A percentile compares a stretch with the other conserved stretches of the same genome.
These are phyloP conservation scores for Xylaria grammica DNA, from an alignment of 495 filamentous ascomycete species.

Conservation along the genomic window DNA sequence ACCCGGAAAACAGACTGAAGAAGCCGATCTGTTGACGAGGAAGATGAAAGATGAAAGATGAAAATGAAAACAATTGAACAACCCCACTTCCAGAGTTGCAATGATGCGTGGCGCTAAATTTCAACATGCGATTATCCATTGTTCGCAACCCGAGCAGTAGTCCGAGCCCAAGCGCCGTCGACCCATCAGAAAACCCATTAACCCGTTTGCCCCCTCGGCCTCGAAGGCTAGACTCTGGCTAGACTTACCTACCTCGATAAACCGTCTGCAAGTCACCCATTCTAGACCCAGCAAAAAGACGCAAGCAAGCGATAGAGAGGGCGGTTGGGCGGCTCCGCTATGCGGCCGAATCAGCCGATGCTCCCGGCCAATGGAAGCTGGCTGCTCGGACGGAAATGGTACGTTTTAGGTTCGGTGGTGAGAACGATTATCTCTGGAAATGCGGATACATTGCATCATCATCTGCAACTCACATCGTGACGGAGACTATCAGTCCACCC, in stretches of 20 bases:
- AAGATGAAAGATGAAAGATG: background rate
- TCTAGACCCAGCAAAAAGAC: too few relatives aligned
- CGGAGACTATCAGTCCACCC: slow-evolving; percentile 11
- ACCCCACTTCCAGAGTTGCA: background rate
- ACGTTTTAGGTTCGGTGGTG: slow-evolving; percentile 2
- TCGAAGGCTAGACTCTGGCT: too few relatives aligned
- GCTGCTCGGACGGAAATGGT: background rate
- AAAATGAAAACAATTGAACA: background rate
- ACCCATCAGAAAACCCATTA: too few relatives aligned
- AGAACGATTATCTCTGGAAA: background rate
- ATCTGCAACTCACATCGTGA: slow-evolving; percentile 33
- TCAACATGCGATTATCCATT: background rate
- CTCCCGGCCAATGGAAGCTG: background rate
- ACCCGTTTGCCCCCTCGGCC: too few relatives aligned
- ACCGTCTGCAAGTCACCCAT: too few relatives aligned
- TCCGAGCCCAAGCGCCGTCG: too few relatives aligned
- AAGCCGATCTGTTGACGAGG: too few relatives aligned
- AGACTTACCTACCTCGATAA: too few relatives aligned
- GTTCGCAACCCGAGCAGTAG: background rate
- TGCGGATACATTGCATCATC: slow-evolving; percentile 35
- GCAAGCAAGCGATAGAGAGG: background rate
- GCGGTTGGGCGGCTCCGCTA: slow-evolving; percentile 2
- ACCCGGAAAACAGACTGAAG: too few relatives aligned
- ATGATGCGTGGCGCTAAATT: background rate
- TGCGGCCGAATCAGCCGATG: slow-evolving; percentile 7